These are phyloP conservation scores for Botrytis tulipae DNA, from an alignment of 2,329 filamentous ascomycete species.

Conservation along the genomic window DNA sequence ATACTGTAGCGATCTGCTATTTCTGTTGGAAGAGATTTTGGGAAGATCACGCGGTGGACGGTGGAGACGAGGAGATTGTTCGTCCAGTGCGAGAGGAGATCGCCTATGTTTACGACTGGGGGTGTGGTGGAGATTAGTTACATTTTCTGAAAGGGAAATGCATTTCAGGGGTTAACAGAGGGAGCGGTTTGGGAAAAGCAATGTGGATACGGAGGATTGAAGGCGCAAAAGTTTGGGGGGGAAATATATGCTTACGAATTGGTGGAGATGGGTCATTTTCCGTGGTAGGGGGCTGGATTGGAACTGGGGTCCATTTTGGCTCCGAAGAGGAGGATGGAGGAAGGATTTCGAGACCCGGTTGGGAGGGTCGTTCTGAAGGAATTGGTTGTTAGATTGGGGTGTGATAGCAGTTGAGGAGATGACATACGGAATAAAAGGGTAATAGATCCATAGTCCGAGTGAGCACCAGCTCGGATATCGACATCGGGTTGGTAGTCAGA, in stretches of 20 bases:
- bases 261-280: conserved; percentile 45
- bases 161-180: background rate
- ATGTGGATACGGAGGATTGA: too few species aligned
- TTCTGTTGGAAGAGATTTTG: conserved; percentile 32
- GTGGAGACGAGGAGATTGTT: conserved; percentile 83
- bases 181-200: too few species aligned
- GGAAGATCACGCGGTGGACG: conserved; percentile 83
- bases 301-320: conserved; percentile 59
- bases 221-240: background rate
- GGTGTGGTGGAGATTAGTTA: conserved; percentile 53
- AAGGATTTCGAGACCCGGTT: conserved; percentile 82
- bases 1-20: conserved; percentile 58
- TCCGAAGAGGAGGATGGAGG: conserved; percentile 48
- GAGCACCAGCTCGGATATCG: conserved; percentile 84
- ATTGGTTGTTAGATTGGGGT: background rate
- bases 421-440: conserved; percentile 68
- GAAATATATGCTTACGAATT: background rate
- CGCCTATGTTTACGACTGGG: conserved; percentile 72
- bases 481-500: conserved; percentile 47
- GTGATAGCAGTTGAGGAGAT: background rate
- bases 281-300: conserved; percentile 61
- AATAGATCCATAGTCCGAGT: conserved; percentile 74
- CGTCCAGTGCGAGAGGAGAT: conserved; percentile 82
- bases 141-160: background rate
- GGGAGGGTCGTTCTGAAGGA: conserved; percentile 62